These are phyloP conservation scores for Fusarium circinatum DNA, from an alignment of 2,329 filamentous ascomycete species.

Conservation along the genomic window DNA sequence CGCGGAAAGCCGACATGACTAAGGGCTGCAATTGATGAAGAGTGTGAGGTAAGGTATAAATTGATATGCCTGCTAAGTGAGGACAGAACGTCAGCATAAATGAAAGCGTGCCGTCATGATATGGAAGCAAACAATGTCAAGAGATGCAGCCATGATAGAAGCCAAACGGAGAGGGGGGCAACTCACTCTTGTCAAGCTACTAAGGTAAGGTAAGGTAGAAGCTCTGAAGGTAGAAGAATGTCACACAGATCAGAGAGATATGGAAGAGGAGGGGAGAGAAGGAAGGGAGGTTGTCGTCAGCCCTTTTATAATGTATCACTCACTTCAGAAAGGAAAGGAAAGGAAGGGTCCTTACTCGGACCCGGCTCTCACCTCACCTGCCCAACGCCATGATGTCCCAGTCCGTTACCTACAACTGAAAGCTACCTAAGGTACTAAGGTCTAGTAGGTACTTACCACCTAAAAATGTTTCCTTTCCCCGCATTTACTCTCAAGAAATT, in stretches of 20 bases:
- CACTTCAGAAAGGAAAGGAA: background rate
- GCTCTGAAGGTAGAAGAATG: background rate
- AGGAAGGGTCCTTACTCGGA: constrained; percentile 10
- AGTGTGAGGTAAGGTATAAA: background rate
- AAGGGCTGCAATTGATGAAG: constrained; percentile 6
- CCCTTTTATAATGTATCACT: constrained; percentile 30
- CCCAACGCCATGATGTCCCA: constrained; percentile 25
- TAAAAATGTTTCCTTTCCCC: constrained; percentile 30
- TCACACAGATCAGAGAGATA: constrained; percentile 2
- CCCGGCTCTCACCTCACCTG: constrained; percentile 8
- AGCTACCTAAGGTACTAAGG: background rate
- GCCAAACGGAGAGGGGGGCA: background rate
- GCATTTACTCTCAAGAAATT: constrained; percentile 22
- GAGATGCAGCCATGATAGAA: constrained; percentile 6
- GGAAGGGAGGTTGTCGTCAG: background rate
- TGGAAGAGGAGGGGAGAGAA: background rate
- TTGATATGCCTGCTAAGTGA: background rate
- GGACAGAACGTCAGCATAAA: background rate
- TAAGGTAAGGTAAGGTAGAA: background rate
- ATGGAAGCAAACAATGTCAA: constrained; percentile 2
- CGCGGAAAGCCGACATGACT: constrained; percentile 46
- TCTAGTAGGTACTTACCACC: background rate
- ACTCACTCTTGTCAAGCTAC: constrained; percentile 23
- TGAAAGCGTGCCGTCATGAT: constrained; percentile 25
- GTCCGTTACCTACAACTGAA: constrained; percentile 9